Base-by-base conservation (phyloP, 2,329 filamentous ascomycete genomes). In the Emydomyces testavorans region DNA sequence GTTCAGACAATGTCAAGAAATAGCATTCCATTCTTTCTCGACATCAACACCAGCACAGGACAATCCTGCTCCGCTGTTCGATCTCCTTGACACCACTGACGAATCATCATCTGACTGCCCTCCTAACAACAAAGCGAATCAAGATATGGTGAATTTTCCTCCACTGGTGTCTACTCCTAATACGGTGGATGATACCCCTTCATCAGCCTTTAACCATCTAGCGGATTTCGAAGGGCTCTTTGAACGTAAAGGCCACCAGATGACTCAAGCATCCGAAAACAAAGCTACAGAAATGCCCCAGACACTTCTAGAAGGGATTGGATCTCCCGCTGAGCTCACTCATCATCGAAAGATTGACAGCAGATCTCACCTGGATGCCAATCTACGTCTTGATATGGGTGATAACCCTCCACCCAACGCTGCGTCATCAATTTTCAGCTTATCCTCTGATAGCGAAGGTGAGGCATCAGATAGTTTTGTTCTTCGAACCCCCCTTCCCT, bases 251-350 rank as follows among this genome's bases (percentile, higher is more conserved):
- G 29, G 26, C 7, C 16, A 35, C n/a, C 46, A 24, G n/a, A 11
- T 2, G n/a, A 8, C 38, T 24, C 28, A 18, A 8, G 7, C 39
- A 10, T 35, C 28, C 2, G 21, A 28, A 4, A 15, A 28, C 21
- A 8, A 18, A 11, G 24, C 6, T 18, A 2, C 11, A 6, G 38
- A 48, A 4, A 2, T 16, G 16, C 21, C 8, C 5, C 23, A 40
- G 15, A 50, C 51, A 13, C 36, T 54, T 6, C 11, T 54, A 2
- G 53, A 53, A 6, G 53, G 51, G 21, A 50, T 54, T 21, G 53
- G 43, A 4, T 51, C 48, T 15, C 32, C 44, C 8, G 28, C 28
- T 20, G 42, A 54, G 4, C 32, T 54, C 16, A 31, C 35, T 15
- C 48, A 51, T 23, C 52, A 53, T 42, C 21, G 24, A 8, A 35